Evolutionary conservation across 768 basidiomycete species (phyloP).

Genomic region (Suillus brevipes): DNA sequence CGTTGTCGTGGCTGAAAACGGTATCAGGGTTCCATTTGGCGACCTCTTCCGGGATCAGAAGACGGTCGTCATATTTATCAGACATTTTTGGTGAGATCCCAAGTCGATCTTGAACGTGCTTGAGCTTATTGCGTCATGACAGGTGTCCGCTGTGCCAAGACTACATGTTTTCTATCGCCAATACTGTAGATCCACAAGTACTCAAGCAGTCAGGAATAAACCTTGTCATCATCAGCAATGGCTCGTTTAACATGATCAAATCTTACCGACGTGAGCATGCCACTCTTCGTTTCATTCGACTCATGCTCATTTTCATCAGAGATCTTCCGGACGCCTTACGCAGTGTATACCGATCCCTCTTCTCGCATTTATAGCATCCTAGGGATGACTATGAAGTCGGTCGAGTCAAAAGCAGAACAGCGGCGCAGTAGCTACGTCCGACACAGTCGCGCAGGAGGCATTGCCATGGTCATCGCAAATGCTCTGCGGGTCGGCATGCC

Average conservation of each 20-base stretch:
- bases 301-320: conserved; percentile 33
- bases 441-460: conserved; percentile 63
- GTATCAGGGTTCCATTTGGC: conserved; percentile 65
- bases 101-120: conserved; percentile 7
- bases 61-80: conserved; percentile 81
- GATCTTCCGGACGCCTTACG: conserved; percentile 71
- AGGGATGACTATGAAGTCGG: conserved; percentile 65
- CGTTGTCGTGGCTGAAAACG: conserved; percentile 66
- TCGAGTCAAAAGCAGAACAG: conserved; percentile 41
- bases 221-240: conserved; percentile 77
- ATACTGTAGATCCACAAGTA: conserved; percentile 45
- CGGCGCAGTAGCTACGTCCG: conserved; percentile 62
- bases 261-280: conserved; percentile 61
- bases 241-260: conserved; percentile 71
- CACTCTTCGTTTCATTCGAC: neutral
- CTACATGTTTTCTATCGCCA: conserved; percentile 72
- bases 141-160: conserved; percentile 86
- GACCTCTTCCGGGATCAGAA: conserved; percentile 57
- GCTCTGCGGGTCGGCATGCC: conserved; percentile 78
- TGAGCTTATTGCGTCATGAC: neutral
- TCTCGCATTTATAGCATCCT: conserved; percentile 67
- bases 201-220: conserved; percentile 53
- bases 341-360: conserved; percentile 79
- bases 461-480: conserved; percentile 72
- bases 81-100: conserved; percentile 70